Percentiles rank a stretch among this genome's conserved stretches.
phyloP scores from a whole-genome alignment of 1,284 basidiomycete species.

The Cryptococcus sp. region DNA sequence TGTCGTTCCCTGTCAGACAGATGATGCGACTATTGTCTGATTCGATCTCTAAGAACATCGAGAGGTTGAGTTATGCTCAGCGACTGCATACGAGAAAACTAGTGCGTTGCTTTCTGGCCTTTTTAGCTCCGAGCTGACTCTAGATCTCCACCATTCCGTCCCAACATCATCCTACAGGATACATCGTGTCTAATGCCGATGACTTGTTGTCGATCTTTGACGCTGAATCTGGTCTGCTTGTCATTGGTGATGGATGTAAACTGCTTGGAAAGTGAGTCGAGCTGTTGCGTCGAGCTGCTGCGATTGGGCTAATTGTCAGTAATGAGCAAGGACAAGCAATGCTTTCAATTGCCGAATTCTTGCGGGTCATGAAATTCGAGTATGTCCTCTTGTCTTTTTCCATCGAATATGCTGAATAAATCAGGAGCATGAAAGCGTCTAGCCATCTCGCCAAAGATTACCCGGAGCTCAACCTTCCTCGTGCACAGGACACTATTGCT shows the following conservation, averaged over 20 bases:
- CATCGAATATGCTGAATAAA: neutral
- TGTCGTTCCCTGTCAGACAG: conserved; percentile 77
- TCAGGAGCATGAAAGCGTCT: conserved; percentile 60
- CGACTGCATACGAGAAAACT: conserved; percentile 73
- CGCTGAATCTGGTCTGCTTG: conserved; percentile 76
- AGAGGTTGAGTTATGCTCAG: conserved; percentile 74
- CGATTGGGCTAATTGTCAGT: conserved; percentile 48
- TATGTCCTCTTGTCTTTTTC: conserved; percentile 39
- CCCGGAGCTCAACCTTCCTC: conserved; percentile 66
- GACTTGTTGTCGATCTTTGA: conserved; percentile 77
- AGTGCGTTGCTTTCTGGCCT: conserved; percentile 44
- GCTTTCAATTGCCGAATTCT: conserved; percentile 74
- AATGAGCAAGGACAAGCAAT: conserved; percentile 75
- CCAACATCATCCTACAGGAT: conserved; percentile 69
- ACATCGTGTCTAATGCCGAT: conserved; percentile 81
- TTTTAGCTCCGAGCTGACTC: neutral
- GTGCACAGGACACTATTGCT: conserved; percentile 67
- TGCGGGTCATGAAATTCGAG: conserved; percentile 72
- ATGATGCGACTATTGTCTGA: conserved; percentile 77
- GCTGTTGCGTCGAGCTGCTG: neutral
- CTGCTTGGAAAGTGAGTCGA: conserved; percentile 59
- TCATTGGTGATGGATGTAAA: conserved; percentile 81
- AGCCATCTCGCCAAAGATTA: conserved; percentile 68
- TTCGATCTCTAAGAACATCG: conserved; percentile 77
- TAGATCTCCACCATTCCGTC: conserved; percentile 74